A percentile compares a stretch with the other conserved stretches of the same genome.
Conservation (phyloP, 2,329 filamentous ascomycete genomes). For the Neofusicoccum sp. region DNA sequence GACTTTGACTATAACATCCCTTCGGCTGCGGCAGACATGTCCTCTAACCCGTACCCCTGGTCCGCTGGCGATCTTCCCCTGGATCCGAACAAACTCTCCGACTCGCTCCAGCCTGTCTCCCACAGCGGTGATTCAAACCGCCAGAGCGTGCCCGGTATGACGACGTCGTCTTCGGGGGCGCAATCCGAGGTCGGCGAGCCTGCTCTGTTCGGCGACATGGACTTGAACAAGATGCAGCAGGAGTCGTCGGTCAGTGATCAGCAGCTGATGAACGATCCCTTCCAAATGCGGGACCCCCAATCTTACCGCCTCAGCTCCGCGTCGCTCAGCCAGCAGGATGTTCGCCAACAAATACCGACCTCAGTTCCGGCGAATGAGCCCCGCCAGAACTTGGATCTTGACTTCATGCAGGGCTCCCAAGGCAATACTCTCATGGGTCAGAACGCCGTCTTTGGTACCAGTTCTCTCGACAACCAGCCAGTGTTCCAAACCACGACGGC, state of each 20-base stretch:
- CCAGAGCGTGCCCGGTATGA: constrained; percentile 39
- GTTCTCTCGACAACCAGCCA: constrained; percentile 5
- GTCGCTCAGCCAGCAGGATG: constrained; percentile 26
- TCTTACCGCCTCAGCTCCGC: constrained; percentile 31
- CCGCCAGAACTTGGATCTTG: constrained; percentile 29
- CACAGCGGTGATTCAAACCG: constrained; percentile 41
- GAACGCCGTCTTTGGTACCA: constrained; percentile 1
- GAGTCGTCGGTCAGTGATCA: constrained; percentile 32
- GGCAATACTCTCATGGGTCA: constrained; percentile 11
- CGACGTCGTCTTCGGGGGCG: constrained; percentile 38
- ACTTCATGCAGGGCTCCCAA: constrained; percentile 27
- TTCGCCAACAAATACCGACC: constrained; percentile 25
- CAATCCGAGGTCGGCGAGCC: constrained; percentile 41
- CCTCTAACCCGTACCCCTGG: constrained; percentile 30
- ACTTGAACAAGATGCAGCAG: constrained; percentile 28
- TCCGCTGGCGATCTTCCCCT: constrained; percentile 41
- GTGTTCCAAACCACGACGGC: constrained; percentile 21
- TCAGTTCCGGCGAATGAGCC: constrained; percentile 27
- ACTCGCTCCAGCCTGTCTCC: constrained; percentile 38
- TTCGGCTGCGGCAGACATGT: constrained; percentile 28
- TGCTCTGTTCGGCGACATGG: constrained; percentile 34
- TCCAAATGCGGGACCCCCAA: constrained; percentile 23
- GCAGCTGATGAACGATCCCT: constrained; percentile 36
- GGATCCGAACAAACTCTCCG: constrained; percentile 36
- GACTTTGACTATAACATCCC: constrained; percentile 37